Base-by-base conservation (phyloP, 805 yeast genomes). In the Candida ulmi region DNA sequence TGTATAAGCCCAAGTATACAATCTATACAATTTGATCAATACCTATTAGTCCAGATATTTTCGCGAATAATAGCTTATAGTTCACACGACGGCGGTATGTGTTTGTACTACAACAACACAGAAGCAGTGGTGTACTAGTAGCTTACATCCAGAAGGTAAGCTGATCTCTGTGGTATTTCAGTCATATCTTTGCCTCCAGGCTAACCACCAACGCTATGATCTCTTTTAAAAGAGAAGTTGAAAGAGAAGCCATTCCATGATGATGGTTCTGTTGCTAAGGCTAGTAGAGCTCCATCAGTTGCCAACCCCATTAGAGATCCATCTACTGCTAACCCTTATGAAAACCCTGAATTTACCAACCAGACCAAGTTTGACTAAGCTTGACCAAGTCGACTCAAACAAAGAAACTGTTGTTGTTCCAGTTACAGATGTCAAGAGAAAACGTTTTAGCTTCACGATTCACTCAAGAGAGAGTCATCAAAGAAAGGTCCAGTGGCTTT, bases 271-370 rank as follows among this genome's bases (percentile, higher is more conserved):
- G 16, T 44, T 8, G 13, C 17, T 3, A 37, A 30, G 17, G 31
- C 40, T 3, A 35, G 26, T 8, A 41, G 50, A 36, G 9, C 29
- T 1, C 46, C 50, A 16, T n/a, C n/a, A n/a, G n/a, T n/a, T n/a
- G n/a, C n/a, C n/a, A n/a, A n/a, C n/a, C n/a, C n/a, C n/a, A n/a
- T n/a, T n/a, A n/a, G n/a, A n/a, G n/a, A n/a, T n/a, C n/a, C n/a
- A n/a, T 46, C 50, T 7, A 26, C 19, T 5, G 7, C 16, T 6
- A 16, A 21, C 7, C 23, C 9, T 4, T 46, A 46, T 31, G 21
- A n/a, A 17, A 2, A 41, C 23, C n/a, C 25, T 4, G 21, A 15
- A 3, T 46, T 46, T 23, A 24, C 18, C 3, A 11, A 30, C 12
- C 17, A 33, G 9, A n/a, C n/a, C n/a, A n/a, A n/a, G n/a, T 46